A percentile compares a stretch with the other conserved stretches of the same genome.
Evolutionary conservation across 2,329 filamentous ascomycete genomes (phyloP).

Genomic region (Magnaporthiopsis rhizophila): DNA sequence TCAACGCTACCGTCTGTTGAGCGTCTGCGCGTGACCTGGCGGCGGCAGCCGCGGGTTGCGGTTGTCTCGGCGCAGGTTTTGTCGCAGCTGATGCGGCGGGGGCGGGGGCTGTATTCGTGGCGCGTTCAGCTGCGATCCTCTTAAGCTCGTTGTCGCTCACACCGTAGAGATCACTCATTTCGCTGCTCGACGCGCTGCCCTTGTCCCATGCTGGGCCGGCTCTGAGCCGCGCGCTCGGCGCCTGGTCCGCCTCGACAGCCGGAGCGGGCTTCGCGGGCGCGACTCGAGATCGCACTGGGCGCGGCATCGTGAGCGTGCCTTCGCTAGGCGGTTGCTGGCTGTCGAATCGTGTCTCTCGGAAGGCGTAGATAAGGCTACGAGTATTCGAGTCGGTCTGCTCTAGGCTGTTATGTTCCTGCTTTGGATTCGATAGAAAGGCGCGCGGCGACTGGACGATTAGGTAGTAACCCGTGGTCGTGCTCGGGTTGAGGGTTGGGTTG

Average conservation of each 20-base stretch:
- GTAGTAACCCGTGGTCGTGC: background rate
- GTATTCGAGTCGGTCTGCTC: background rate
- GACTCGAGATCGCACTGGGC: slow-evolving; percentile 8
- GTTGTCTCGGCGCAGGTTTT: background rate
- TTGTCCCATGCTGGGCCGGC: background rate
- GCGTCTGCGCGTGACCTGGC: slow-evolving; percentile 7
- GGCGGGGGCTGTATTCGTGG: slow-evolving; percentile 3
- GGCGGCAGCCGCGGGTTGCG: slow-evolving; percentile 4
- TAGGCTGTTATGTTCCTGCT: background rate
- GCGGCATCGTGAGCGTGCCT: slow-evolving; percentile 6
- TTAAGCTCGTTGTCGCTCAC: slow-evolving; percentile 26
- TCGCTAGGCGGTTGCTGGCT: background rate
- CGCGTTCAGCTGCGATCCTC: slow-evolving; percentile 15
- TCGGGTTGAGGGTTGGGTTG: background rate
- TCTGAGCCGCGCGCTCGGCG: slow-evolving; percentile 11
- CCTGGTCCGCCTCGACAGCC: slow-evolving; percentile 5
- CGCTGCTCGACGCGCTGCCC: slow-evolving; percentile 9
- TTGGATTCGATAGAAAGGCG: background rate
- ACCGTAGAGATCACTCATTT: slow-evolving; percentile 24
- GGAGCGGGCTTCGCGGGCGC: slow-evolving; percentile 2
- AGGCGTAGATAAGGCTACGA: background rate
- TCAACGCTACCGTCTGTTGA: slow-evolving; percentile 16
- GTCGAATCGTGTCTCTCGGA: background rate
- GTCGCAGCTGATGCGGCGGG: slow-evolving; percentile 10
- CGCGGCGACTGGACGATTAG: background rate